Conservation (phyloP, 345 rosid genomes). For the Nasturtium officinale region DNA sequence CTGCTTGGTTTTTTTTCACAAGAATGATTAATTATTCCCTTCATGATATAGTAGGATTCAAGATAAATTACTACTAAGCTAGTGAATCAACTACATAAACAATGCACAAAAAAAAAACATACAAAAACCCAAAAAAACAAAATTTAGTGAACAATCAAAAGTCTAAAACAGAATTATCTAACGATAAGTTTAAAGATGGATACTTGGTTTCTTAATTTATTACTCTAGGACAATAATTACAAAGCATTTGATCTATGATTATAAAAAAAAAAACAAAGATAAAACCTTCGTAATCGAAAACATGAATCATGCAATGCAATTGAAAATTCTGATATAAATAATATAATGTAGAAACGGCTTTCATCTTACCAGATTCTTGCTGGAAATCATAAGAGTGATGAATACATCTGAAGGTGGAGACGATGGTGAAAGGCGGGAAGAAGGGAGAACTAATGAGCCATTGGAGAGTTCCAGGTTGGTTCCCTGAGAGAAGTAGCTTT, state of each 20-base stretch:
- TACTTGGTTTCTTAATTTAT: constrained; percentile 5
- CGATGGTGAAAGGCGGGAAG: constrained; percentile 66
- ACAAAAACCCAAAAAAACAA: neutral
- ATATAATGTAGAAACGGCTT: neutral
- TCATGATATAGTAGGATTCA: neutral
- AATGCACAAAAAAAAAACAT: constrained; percentile 2
- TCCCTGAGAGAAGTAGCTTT: constrained; percentile 48
- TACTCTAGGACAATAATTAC: neutral
- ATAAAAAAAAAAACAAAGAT: neutral
- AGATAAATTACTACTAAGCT: neutral
- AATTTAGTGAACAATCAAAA: neutral
- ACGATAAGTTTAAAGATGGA: constrained; percentile 1
- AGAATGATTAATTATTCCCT: neutral
- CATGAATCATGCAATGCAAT: constrained; percentile 28
- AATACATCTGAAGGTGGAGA: constrained; percentile 76
- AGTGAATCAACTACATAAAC: neutral
- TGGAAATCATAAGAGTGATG: constrained; percentile 58
- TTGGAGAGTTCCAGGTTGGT: constrained; percentile 59
- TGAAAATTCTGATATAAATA: neutral
- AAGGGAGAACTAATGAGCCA: constrained; percentile 93
- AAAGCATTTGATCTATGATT: neutral
- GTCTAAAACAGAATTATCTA: neutral
- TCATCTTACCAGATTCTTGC: constrained; percentile 68
- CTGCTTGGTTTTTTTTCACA: constrained; percentile 50
- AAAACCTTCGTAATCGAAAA: neutral